Evolutionary conservation across 768 basidiomycete species (phyloP).

Genomic region (Boletales sp.): DNA sequence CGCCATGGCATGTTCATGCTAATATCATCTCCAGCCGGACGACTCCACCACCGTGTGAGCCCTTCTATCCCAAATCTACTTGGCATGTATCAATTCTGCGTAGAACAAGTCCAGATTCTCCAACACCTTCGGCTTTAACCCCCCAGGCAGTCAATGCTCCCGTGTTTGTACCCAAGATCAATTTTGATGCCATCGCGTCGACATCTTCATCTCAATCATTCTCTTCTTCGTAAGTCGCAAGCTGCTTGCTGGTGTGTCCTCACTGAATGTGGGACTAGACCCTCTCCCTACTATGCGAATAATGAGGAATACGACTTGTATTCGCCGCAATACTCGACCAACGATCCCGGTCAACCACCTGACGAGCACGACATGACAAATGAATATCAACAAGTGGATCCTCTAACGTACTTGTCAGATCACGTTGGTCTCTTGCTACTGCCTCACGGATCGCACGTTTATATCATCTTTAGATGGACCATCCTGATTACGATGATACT

Average conservation of each 20-base stretch:
- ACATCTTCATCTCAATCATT: conserved; percentile 25
- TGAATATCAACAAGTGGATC: conserved; percentile 23
- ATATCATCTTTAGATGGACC: conserved; percentile 5
- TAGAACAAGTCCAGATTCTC: conserved; percentile 44
- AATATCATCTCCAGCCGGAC: conserved; percentile 18
- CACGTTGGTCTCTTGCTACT: conserved; percentile 16
- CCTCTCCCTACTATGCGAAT: conserved; percentile 24
- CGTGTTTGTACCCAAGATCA: conserved; percentile 73
- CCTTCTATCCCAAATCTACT: background rate
- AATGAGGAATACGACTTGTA: conserved; percentile 41
- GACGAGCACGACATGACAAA: conserved; percentile 14
- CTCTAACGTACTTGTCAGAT: conserved; percentile 18
- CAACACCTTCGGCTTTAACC: conserved; percentile 40
- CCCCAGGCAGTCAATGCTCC: conserved; percentile 79
- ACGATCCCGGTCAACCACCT: conserved; percentile 3
- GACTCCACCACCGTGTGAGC: conserved; percentile 26
- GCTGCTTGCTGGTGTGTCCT: background rate
- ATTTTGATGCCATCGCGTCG: conserved; percentile 38
- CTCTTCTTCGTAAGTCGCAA: conserved; percentile 25
- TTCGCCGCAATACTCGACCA: conserved; percentile 6
- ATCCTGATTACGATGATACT: conserved; percentile 32
- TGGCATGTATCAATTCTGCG: conserved; percentile 5
- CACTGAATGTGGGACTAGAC: conserved; percentile 16
- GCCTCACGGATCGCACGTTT: background rate
- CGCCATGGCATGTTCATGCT: conserved; percentile 6